Evolutionary conservation across 2,329 filamentous ascomycete species (phyloP), one percentile per base, ranked within the genome.

Genomic region (Graphium sp.): DNA sequence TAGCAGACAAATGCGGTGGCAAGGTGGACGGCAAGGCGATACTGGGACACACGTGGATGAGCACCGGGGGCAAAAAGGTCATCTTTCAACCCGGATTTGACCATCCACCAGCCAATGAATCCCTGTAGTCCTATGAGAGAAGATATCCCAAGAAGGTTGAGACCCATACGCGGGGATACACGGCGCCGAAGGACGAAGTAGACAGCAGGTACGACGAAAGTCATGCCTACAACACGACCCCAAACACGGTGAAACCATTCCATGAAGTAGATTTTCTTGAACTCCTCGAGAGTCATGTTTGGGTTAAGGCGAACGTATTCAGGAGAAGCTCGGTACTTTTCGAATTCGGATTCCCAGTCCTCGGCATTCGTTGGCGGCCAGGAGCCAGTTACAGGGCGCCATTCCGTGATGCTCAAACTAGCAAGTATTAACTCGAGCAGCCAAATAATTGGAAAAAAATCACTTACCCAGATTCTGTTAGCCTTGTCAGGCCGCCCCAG

Each of bases 241-340:
- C 89, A 95, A 31, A 94, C 65, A 18, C 89, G 73, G 53, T 98
- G 89, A 24, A 76, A 74, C 89, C 89, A 98, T 61, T 98, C 89
- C 89, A 95, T 95, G 52, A 79, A 98, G 66, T 95, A 98, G 40
- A 98, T 98, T 49, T 89, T 78, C 55, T 95, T 94, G 60, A 95
- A 98, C 49, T 98, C 89, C 33, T 74, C 67, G 32, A 98, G 62
- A 18, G 69, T 77, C 89, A 98, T 98, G 49, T 82, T 71, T 18
- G 85, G 78, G 56, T 98, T 98, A 41, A 98, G 66, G 36, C 84
- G 68, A 46, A 80, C 73, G 58, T 87, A 98, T 53, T 98, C 89
- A 36, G 89, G 89, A 13, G 84, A 93, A 24, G 78, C 71, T 39
- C 78, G 76, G 61, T 98, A 98, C 53, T 91, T 89, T 32, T 74